Percentiles rank a stretch among this genome's conserved stretches.
Conservation (phyloP, 495 filamentous ascomycete species). For the Melanomma pulvis-pyrius region DNA sequence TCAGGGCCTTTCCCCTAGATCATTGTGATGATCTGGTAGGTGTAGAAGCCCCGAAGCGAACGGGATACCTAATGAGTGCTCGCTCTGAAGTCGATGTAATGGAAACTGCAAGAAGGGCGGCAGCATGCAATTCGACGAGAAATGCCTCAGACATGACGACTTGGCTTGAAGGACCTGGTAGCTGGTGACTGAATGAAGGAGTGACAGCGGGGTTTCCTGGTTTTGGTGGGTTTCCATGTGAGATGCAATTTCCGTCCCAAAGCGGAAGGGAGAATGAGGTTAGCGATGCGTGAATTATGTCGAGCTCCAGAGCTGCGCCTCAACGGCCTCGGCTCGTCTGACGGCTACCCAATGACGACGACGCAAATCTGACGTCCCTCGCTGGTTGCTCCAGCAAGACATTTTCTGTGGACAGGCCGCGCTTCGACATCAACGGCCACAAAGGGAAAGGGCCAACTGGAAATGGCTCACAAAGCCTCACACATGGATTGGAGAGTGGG, state of each 20-base stretch:
- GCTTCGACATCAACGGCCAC: no score
- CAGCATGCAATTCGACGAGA: background rate
- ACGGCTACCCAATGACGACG: no score
- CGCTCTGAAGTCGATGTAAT: background rate
- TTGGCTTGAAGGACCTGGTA: background rate
- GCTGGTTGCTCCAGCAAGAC: no score
- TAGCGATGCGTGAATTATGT: background rate
- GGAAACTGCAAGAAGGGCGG: background rate
- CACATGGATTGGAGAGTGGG: no score
- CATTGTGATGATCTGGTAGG: background rate
- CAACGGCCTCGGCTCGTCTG: no score
- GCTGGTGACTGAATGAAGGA: background rate
- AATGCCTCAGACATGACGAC: constrained; percentile 7
- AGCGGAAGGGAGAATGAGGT: constrained; percentile 1
- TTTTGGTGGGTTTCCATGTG: no score
- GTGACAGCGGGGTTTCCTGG: background rate
- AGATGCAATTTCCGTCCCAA: constrained; percentile 10
- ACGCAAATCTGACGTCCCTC: background rate
- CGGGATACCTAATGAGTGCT: background rate
- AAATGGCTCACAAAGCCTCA: no score
- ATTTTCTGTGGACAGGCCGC: no score
- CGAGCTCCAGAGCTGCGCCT: background rate
- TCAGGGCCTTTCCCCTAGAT: background rate
- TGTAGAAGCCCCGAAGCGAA: background rate
- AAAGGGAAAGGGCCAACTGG: no score